Percentiles rank a stretch among this genome's conserved stretches.
Conservation (phyloP, 495 filamentous ascomycete genomes). For the Talaromyces thailandensis region DNA sequence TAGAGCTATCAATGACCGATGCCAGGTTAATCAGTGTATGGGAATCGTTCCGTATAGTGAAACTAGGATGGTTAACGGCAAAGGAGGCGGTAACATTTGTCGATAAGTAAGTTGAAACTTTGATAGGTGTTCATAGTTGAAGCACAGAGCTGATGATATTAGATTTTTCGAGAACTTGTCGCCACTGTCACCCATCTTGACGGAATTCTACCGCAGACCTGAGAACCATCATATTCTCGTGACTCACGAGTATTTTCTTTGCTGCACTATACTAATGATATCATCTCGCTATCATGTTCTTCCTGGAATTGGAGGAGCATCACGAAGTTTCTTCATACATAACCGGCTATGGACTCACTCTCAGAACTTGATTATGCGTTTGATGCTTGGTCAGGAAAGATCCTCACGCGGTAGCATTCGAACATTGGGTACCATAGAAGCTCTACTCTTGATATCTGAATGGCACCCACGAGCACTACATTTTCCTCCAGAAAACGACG, state of each 20-base stretch:
- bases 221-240: conserved; percentile 34
- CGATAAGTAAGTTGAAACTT: conserved; percentile 37
- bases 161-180: conserved; percentile 53
- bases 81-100: conserved; percentile 40
- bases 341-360: conserved; percentile 46
- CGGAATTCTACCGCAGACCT: conserved; percentile 40
- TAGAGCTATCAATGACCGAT: conserved; percentile 21
- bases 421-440: conserved; percentile 44
- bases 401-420: conserved; percentile 33
- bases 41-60: conserved; percentile 42
- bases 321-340: conserved; percentile 46
- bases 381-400: conserved; percentile 44
- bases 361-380: conserved; percentile 39
- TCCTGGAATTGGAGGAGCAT: conserved; percentile 41
- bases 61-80: conserved; percentile 45
- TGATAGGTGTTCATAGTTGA: background rate
- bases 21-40: conserved; percentile 33
- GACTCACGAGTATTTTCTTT: conserved; percentile 39
- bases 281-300: conserved; percentile 44
- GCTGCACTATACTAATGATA: conserved; percentile 44
- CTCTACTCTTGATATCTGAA: conserved; percentile 43
- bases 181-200: conserved; percentile 42
- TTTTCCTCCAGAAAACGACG: conserved; percentile 43
- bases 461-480: conserved; percentile 47
- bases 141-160: background rate